phyloP scores from a whole-genome alignment of 176 grass and related monocot species.

The Saccharum spontaneum region DNA sequence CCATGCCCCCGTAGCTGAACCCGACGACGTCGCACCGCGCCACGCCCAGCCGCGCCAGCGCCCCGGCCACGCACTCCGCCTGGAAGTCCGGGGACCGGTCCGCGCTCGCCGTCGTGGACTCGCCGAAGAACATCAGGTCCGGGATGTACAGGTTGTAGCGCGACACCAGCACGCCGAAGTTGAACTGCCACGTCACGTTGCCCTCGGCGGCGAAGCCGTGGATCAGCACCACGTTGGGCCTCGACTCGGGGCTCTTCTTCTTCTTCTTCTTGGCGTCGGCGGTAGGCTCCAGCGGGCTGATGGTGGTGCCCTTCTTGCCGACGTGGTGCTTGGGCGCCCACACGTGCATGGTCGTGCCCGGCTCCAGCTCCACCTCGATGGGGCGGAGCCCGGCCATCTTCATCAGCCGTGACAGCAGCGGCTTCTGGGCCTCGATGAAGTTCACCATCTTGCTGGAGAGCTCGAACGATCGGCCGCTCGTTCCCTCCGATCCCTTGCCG shows the following conservation, averaged over 20 bases:
- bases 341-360: slow-evolving; percentile 77
- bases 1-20: slow-evolving; percentile 99
- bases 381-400: slow-evolving; percentile 68
- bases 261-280: not conserved
- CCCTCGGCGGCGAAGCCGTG: slow-evolving; percentile 94
- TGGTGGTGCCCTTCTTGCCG: slow-evolving; percentile 46
- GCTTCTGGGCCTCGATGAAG: slow-evolving; percentile 74
- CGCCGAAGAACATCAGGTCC: slow-evolving; percentile 89
- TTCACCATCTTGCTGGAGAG: slow-evolving; percentile 76
- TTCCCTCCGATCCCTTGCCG: too few relatives aligned
- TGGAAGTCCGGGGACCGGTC: slow-evolving; percentile 87
- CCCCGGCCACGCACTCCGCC: slow-evolving; percentile 60
- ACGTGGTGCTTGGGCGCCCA: slow-evolving; percentile 80
- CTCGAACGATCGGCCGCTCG: not conserved
- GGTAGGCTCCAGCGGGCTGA: slow-evolving; percentile 20
- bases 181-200: slow-evolving; percentile 93
- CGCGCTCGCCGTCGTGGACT: slow-evolving; percentile 42
- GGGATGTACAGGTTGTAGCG: slow-evolving; percentile 89
- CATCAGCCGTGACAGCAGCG: slow-evolving; percentile 67
- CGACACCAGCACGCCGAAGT: slow-evolving; percentile 78
- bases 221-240: slow-evolving; percentile 69
- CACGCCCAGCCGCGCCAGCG: slow-evolving; percentile 64
- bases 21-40: slow-evolving; percentile 72
- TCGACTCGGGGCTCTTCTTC: slow-evolving; percentile 33
- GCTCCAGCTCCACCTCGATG: slow-evolving; percentile 66